Evolutionary conservation across 2,329 filamentous ascomycete species (phyloP), one percentile per base, ranked within the genome.

Genomic region (Neonectria neomacrospora): DNA sequence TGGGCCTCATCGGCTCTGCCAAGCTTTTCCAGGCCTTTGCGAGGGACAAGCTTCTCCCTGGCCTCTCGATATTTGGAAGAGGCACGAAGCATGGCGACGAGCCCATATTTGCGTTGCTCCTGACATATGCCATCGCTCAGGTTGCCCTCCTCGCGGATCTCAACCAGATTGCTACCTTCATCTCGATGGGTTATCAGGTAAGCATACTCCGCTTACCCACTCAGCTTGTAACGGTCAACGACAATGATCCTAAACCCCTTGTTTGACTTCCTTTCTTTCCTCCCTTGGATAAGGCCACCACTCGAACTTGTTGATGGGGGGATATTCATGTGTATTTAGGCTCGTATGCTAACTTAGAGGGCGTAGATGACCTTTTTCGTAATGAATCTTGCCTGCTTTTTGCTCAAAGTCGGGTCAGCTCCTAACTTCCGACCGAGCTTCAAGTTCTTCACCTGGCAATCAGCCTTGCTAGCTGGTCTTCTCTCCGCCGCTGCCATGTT

Each of bases 391-490:
- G 93, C 93, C 7, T 96, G 93, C 70, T 96, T 97, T 71, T 81
- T 96, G 1, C 83, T 97, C 58, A 95, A 95, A 75, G 90, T 97
- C 60, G 91, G 92, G 1, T 95, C 93, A 1, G 93, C 93, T 0
- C 93, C 93, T 4, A 97, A 97, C 74, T 97, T 97, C 70, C 85
- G 93, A 23, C 93, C 93, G 0, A 93, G 91, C 0, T 97, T 97
- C 77, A 91, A 93, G 74, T 95, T 94, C 74, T 97, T 97, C 80
- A 94, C 88, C 65, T 94, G 92, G 90, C 88, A 93, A 75, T 95
- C 92, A 5, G 93, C 93, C 2, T 86, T 91, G 5, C 78, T 87
- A 3, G 93, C 93, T 5, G 89, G 92, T 8, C 71, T 96, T n/a
- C 82, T 91, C 16, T 95, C 92, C 23, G 91, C 90, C 0, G 85